Conservation (phyloP, 768 basidiomycete genomes). For the Pleurotus sapidus region DNA sequence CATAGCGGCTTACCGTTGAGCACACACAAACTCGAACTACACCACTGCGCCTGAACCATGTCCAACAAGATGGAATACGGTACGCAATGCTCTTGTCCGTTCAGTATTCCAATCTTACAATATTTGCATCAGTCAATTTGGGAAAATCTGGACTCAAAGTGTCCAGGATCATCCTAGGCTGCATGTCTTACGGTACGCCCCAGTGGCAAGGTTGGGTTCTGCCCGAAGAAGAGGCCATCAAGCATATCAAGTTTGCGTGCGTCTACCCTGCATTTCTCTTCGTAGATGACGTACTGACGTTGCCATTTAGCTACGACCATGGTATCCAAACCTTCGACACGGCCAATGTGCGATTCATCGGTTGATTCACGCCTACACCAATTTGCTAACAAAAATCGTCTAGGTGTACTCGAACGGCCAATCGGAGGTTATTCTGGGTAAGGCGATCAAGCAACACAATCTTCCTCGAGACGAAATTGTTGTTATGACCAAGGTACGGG, state of each 20-base stretch:
- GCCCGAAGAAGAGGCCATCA: conserved; percentile 44
- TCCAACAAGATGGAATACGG: too few species aligned
- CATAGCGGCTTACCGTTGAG: too few species aligned
- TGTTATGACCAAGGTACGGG: conserved; percentile 71
- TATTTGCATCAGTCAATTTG: conserved; percentile 31
- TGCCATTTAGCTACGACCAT: conserved; percentile 44
- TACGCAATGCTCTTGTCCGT: too few species aligned
- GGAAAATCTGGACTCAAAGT: conserved; percentile 59
- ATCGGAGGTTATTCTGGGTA: conserved; percentile 67
- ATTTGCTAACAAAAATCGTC: neutral
- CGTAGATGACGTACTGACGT: neutral
- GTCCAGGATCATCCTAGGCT: conserved; percentile 63
- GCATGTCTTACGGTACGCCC: conserved; percentile 54
- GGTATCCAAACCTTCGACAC: conserved; percentile 66
- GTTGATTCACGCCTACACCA: neutral
- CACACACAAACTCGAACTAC: too few species aligned
- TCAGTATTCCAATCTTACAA: too few species aligned
- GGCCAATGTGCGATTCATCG: conserved; percentile 32
- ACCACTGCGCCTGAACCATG: too few species aligned
- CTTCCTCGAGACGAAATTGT: conserved; percentile 76
- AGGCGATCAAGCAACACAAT: conserved; percentile 63
- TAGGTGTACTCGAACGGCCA: conserved; percentile 65
- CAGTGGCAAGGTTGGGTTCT: conserved; percentile 51
- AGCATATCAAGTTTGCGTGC: conserved; percentile 44
- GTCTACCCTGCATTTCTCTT: neutral